Conservation (phyloP, 2,329 filamentous ascomycete genomes). For the Exophiala sp. region DNA sequence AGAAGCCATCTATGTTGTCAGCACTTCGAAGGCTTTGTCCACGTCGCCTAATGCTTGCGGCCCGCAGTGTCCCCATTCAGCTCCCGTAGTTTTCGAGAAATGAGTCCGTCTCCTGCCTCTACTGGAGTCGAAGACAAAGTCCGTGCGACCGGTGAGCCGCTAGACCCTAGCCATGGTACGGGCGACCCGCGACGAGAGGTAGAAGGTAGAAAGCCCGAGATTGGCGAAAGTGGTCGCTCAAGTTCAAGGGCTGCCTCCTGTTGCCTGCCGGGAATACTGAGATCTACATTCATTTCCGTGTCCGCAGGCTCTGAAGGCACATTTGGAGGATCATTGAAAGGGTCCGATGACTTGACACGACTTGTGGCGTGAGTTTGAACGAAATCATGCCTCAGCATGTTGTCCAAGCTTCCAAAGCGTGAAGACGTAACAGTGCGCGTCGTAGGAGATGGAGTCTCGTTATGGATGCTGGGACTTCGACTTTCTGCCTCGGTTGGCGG, state of each 20-base stretch:
- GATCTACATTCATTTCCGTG: not conserved
- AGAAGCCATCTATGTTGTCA: too few species aligned
- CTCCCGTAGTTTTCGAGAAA: slow-evolving; percentile 26
- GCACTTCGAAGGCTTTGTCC: not conserved
- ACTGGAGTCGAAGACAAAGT: slow-evolving; percentile 20
- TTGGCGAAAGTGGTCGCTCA: slow-evolving; percentile 11
- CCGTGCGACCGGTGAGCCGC: slow-evolving; percentile 6
- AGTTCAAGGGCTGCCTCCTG: not conserved
- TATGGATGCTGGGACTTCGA: slow-evolving; percentile 58
- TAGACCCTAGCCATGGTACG: slow-evolving; percentile 18
- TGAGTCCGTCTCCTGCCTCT: slow-evolving; percentile 23
- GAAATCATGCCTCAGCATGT: not conserved
- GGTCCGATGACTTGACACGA: not conserved
- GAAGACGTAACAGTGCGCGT: slow-evolving; percentile 21
- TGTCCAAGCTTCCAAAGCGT: slow-evolving; percentile 19
- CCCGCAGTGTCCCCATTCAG: slow-evolving; percentile 11
- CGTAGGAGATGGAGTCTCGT: slow-evolving; percentile 55
- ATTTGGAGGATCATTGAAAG: not conserved
- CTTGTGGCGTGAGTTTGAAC: not conserved
- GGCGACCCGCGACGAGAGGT: slow-evolving; percentile 25
- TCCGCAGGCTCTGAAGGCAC: not conserved
- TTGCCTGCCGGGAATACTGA: not conserved
- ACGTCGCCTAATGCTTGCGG: not conserved
- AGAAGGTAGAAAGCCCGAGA: slow-evolving; percentile 24
- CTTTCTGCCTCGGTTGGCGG: slow-evolving; percentile 49